Percentiles rank a stretch among this genome's conserved stretches.
These are phyloP conservation scores for Carex arenaria DNA, from an alignment of 202 grass and related monocot genomes.

Conservation along the genomic window DNA sequence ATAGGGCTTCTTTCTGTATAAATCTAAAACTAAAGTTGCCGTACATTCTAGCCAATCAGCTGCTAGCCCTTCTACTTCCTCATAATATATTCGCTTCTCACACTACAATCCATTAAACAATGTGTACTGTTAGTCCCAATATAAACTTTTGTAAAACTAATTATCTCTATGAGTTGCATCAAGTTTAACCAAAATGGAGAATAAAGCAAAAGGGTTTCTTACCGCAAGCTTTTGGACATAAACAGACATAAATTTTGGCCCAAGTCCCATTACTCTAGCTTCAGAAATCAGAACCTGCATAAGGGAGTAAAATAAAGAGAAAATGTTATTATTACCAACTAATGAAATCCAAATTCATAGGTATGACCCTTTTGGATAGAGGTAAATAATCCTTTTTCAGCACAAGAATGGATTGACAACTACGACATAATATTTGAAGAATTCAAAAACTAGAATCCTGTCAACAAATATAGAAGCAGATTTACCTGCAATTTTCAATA, in stretches of 20 bases:
- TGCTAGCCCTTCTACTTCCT: slow-evolving; percentile 68
- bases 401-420: not conserved
- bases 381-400: not conserved
- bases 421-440: not conserved
- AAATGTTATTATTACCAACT: not conserved
- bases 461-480: not conserved
- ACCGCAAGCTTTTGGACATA: slow-evolving; percentile 81
- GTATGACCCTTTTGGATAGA: not conserved
- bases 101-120: slow-evolving; percentile 47
- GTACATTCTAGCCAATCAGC: slow-evolving; percentile 87
- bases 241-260: slow-evolving; percentile 92
- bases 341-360: not conserved
- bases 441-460: not conserved
- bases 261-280: slow-evolving; percentile 85
- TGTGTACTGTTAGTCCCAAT: slow-evolving; percentile 12
- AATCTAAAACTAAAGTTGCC: slow-evolving; percentile 66
- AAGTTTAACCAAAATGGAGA: not conserved
- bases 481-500: not conserved
- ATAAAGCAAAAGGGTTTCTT: slow-evolving; percentile 25
- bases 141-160: not conserved
- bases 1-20: slow-evolving; percentile 40
- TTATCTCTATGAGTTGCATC: not conserved
- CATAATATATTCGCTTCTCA: slow-evolving; percentile 90
- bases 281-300: slow-evolving; percentile 57
- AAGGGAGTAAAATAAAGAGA: not conserved